A percentile compares a stretch with the other conserved stretches of the same genome.
These are phyloP conservation scores for Neurospora sp. DNA, from an alignment of 2,329 filamentous ascomycete species.

Conservation along the genomic window DNA sequence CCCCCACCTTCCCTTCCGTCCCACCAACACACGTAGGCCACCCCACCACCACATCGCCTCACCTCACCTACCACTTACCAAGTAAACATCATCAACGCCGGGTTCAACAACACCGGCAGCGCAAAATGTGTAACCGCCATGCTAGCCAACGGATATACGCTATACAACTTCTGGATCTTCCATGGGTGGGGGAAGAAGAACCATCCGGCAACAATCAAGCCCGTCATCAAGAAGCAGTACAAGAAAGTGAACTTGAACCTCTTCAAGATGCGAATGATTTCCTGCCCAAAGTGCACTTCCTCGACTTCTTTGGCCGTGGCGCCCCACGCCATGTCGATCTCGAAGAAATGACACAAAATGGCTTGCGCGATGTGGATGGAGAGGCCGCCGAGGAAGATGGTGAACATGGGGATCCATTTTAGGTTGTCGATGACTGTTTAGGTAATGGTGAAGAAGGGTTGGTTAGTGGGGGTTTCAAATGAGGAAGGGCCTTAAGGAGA, in stretches of 20 bases:
- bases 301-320: constrained; percentile 50
- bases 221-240: constrained; percentile 35
- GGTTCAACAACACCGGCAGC: constrained; percentile 50
- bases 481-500: background rate
- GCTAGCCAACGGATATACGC: constrained; percentile 47
- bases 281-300: constrained; percentile 44
- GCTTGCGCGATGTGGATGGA: constrained; percentile 32
- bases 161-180: constrained; percentile 46
- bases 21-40: background rate
- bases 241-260: constrained; percentile 46
- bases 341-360: constrained; percentile 32
- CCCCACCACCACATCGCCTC: background rate
- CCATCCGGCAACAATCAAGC: constrained; percentile 38
- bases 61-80: constrained; percentile 29
- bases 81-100: constrained; percentile 53
- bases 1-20: background rate
- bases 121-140: constrained; percentile 45
- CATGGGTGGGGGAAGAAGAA: constrained; percentile 39
- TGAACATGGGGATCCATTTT: constrained; percentile 42
- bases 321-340: constrained; percentile 37
- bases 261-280: constrained; percentile 43
- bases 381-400: constrained; percentile 33
- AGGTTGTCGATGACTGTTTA: constrained; percentile 40
- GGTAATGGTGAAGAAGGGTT: no score
- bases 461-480: background rate